phyloP scores from a whole-genome alignment of 768 basidiomycete genomes.

The Candolleomyces aberdarensis region DNA sequence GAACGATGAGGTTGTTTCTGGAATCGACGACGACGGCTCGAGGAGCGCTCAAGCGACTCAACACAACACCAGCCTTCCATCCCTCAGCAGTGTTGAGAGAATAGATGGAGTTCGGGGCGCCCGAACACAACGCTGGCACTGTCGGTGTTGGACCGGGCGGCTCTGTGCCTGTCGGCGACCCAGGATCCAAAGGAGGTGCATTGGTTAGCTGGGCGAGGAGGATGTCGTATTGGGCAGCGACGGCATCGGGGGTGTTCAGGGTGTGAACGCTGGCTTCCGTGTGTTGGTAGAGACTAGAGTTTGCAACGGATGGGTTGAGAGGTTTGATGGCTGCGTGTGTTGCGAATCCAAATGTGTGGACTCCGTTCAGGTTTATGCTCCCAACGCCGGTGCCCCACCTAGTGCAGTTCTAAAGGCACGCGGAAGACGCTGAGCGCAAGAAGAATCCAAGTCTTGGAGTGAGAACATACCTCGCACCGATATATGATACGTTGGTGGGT shows the following conservation, averaged over 20 bases:
- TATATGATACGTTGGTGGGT: conserved; percentile 11
- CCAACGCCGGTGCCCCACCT: conserved; percentile 5
- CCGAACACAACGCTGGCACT: background rate
- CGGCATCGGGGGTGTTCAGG: background rate
- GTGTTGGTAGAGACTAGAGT: conserved; percentile 4
- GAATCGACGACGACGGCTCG: conserved; percentile 1
- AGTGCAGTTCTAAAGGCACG: conserved; percentile 6
- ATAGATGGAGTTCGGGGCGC: conserved; percentile 1
- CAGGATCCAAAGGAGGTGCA: background rate
- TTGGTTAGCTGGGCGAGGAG: background rate
- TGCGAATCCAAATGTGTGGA: conserved; percentile 6
- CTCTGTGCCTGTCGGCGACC: background rate
- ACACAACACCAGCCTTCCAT: background rate
- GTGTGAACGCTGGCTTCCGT: background rate
- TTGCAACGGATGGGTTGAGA: background rate
- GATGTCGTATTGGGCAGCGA: background rate
- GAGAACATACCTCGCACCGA: conserved; percentile 3
- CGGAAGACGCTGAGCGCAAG: background rate
- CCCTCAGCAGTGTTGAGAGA: background rate
- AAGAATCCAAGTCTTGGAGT: too few relatives aligned
- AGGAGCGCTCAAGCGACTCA: conserved; percentile 1
- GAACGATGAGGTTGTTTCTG: conserved; percentile 1
- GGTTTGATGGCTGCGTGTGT: conserved; percentile 4
- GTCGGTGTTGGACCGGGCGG: background rate
- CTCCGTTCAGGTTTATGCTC: conserved; percentile 6